These are phyloP conservation scores for Plasmopara muralis DNA, from an alignment of 352 stramenopile genomes.

Conservation along the genomic window DNA sequence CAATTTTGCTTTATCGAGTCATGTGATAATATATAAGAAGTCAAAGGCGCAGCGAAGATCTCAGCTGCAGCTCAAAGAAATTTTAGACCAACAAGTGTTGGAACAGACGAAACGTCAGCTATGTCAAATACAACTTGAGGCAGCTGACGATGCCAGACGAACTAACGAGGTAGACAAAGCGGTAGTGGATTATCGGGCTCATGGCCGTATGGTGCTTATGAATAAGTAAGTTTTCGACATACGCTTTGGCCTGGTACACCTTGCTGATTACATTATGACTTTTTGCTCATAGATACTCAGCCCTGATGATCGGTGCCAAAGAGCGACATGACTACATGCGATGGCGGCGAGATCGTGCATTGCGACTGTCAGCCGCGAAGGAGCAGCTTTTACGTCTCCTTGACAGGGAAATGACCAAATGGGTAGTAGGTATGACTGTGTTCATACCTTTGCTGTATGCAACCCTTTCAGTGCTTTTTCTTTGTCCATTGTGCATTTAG, in stretches of 20 bases:
- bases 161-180: conserved; percentile 4
- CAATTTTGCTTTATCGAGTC: not conserved
- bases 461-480: not conserved
- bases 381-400: conserved; percentile 26
- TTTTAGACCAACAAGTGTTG: conserved; percentile 25
- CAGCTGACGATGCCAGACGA: conserved; percentile 7
- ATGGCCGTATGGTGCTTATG: conserved; percentile 9
- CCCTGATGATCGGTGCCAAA: conserved; percentile 30
- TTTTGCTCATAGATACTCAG: conserved; percentile 27
- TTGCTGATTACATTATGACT: conserved; percentile 1
- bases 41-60: not conserved
- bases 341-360: conserved; percentile 43
- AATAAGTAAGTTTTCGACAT: conserved; percentile 16
- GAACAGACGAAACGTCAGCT: conserved; percentile 14
- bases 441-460: not conserved
- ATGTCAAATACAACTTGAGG: conserved; percentile 6
- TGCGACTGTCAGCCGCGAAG: conserved; percentile 34
- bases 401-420: conserved; percentile 19
- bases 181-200: conserved; percentile 9
- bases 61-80: conserved; percentile 17
- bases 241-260: not conserved
- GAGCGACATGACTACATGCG: conserved; percentile 45
- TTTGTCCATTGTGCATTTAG: conserved; percentile 4
- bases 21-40: not conserved
- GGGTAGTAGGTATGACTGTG: conserved; percentile 27